Base-by-base conservation (phyloP, 306 rosid species). In the Benincasa hispida region DNA sequence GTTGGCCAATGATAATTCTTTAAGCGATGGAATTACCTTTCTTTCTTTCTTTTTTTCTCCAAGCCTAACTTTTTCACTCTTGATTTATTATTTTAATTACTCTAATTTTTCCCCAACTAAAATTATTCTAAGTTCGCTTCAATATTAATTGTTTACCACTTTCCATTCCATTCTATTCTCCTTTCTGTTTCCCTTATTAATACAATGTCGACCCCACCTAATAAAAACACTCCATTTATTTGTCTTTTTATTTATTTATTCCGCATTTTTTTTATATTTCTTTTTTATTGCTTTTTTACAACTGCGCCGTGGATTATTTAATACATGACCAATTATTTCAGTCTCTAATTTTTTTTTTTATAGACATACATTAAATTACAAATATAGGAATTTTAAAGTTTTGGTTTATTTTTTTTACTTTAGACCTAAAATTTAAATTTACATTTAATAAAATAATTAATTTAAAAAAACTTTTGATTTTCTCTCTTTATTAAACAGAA, bases 231-330 rank as follows among this genome's bases (percentile, higher is more conserved):
- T 24, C 54, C 56, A 21, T 35, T 70, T 22, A 69, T 69, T 42
- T 69, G 27, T 42, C 15, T 68, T 5, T 10, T 68, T 21, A 27
- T 50, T 50, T 48, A 56, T 56, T 56, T 56, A 21, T 4, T 60
- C 8, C 21, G 14, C 15, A 25, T 58, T 45, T 67, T 47, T 15
- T 8, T 42, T 24, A 11, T 11, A 0, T 14, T 8, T 68, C 15
- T 25, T 18, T 68, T 67, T 39, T 24, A 7, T 42, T 39, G 28
- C 51, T 47, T 72, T n/a, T 50, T 17, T 17, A 17, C 59, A 72
- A 72, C 75, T 70, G 75, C 57, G 39, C 58, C 55, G 35, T 68
- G 57, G 13, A 28, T 70, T 70, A 48, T 7, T 69, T 69, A 69
- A 21, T 69, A 9, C 56, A 6, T 28, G 0, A 62, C 69, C 54